Conservation (phyloP, 176 grass and related monocot species). For the Carex parvula region DNA sequence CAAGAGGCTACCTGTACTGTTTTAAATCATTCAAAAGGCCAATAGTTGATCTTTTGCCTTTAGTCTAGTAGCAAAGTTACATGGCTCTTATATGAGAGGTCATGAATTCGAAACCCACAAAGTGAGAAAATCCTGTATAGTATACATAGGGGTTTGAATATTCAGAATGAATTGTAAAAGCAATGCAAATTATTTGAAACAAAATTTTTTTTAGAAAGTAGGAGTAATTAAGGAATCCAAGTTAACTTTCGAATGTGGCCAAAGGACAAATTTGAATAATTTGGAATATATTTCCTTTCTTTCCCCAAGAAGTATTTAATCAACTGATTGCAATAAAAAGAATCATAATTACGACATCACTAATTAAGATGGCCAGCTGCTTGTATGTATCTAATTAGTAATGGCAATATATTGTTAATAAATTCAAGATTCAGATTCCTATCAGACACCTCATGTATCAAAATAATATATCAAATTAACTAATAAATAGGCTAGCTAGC, state of each 20-base stretch:
- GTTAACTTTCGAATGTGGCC: not conserved
- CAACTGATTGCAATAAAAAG: not conserved
- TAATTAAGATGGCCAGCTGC: not conserved
- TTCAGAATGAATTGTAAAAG: too few species aligned
- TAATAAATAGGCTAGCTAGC: not conserved
- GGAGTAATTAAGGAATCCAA: not conserved
- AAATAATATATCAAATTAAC: not conserved
- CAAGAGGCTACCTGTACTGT: not conserved
- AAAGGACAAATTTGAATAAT: conserved; percentile 14
- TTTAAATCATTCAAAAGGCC: conserved; percentile 3
- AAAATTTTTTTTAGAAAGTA: not conserved
- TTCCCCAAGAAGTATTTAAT: not conserved
- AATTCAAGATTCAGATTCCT: not conserved
- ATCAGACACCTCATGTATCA: not conserved
- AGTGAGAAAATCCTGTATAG: too few species aligned
- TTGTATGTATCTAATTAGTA: not conserved
- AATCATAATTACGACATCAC: not conserved
- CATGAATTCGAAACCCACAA: too few species aligned
- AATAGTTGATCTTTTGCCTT: not conserved
- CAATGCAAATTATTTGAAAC: not conserved
- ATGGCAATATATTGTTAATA: not conserved
- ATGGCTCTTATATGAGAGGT: too few species aligned
- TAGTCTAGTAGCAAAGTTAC: too few species aligned
- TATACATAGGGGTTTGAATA: too few species aligned
- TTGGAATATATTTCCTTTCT: not conserved